phyloP scores from a whole-genome alignment of 768 basidiomycete species.

The Calocera viscosa region DNA sequence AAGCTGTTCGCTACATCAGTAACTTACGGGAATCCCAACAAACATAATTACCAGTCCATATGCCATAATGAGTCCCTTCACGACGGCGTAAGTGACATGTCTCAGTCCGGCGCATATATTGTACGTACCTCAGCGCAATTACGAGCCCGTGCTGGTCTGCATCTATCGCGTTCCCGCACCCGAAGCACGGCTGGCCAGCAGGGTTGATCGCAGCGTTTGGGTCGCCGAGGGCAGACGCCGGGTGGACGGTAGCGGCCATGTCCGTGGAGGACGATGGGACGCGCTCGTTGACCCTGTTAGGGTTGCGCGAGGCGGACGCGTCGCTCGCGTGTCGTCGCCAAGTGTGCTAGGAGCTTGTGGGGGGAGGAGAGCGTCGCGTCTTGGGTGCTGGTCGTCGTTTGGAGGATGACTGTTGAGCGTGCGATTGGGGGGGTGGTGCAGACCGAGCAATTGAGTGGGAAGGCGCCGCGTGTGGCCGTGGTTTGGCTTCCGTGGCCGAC shows the following conservation, averaged over 20 bases:
- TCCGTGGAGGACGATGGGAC: not conserved
- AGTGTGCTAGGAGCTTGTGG: too few relatives aligned
- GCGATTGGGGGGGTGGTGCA: not conserved
- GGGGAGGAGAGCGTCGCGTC: not conserved
- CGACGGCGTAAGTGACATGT: not conserved
- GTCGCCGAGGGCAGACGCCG: not conserved
- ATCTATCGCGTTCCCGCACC: conserved; percentile 4
- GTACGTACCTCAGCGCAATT: not conserved
- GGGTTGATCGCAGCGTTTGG: conserved; percentile 1
- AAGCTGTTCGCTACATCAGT: not conserved
- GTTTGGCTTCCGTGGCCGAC: not conserved
- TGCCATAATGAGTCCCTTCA: not conserved
- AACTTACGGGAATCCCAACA: not conserved
- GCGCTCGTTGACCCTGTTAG: not conserved
- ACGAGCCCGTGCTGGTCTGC: conserved; percentile 1
- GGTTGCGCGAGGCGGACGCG: conserved; percentile 1
- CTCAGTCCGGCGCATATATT: not conserved
- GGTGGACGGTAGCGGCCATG: not conserved
- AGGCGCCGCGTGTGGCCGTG: not conserved
- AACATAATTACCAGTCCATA: not conserved
- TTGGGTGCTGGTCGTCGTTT: not conserved
- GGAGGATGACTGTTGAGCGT: not conserved
- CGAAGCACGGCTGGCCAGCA: not conserved
- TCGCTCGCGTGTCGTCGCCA: not conserved
- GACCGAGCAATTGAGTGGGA: not conserved